A percentile compares a stretch with the other conserved stretches of the same genome.
Conservation (phyloP, 306 rosid species). For the Aeschynomene evenia region DNA sequence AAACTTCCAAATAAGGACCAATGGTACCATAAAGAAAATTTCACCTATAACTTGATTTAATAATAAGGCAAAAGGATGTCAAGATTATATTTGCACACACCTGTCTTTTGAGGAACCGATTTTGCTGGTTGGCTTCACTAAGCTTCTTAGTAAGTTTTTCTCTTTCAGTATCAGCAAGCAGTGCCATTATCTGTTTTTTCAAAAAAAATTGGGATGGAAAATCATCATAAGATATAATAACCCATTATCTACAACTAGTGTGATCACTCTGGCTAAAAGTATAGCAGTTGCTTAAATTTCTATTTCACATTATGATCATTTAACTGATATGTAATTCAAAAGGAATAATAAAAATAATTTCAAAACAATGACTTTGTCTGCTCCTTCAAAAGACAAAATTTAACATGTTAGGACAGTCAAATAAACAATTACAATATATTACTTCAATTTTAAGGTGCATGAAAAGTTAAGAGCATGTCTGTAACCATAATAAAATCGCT, state of each 20-base stretch:
- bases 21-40: conserved; percentile 7
- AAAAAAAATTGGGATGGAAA: conserved; percentile 9
- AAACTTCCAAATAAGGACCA: conserved; percentile 14
- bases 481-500: not conserved
- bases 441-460: not conserved
- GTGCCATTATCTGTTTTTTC: conserved; percentile 55
- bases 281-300: not conserved
- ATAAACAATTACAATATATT: conserved; percentile 1
- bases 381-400: not conserved
- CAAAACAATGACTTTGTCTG: not conserved
- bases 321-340: too few species aligned
- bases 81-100: conserved; percentile 38
- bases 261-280: not conserved
- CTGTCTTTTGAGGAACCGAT: conserved; percentile 91
- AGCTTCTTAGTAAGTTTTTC: conserved; percentile 64
- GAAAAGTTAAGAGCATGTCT: not conserved
- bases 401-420: not conserved
- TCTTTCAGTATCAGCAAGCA: conserved; percentile 77
- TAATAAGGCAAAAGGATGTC: conserved; percentile 10
- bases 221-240: conserved; percentile 19
- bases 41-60: conserved; percentile 20
- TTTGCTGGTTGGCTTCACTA: conserved; percentile 94
- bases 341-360: conserved; percentile 3
- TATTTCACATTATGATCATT: too few species aligned
- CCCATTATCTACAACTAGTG: conserved; percentile 2